Evolutionary conservation across 106 monocot genomes (phyloP).

Genomic region (Narthecium ossifragum): DNA sequence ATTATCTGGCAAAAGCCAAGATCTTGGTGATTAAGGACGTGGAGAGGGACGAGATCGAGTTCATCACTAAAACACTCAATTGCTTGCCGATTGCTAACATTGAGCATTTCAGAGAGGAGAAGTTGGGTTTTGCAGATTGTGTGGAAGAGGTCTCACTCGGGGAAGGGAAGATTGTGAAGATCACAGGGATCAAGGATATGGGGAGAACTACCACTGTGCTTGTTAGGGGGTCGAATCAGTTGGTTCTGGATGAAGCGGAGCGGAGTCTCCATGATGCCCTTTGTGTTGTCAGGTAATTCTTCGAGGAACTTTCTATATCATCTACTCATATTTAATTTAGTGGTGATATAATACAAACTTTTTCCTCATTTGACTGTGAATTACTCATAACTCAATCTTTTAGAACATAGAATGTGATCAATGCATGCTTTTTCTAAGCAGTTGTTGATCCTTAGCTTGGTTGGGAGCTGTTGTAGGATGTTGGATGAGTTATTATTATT

Average conservation of each 20-base stretch:
- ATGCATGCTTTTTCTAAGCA: too few species aligned
- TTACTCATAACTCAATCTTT: too few species aligned
- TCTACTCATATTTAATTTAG: too few species aligned
- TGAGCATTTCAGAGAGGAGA: constrained; percentile 88
- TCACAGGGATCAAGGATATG: constrained; percentile 85
- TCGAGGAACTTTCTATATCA: background rate
- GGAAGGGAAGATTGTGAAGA: constrained; percentile 81
- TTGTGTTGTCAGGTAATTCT: constrained; percentile 78
- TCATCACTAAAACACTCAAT: constrained; percentile 90
- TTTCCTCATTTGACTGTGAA: too few species aligned
- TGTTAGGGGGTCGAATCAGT: constrained; percentile 79
- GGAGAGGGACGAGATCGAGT: constrained; percentile 96
- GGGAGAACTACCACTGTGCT: constrained; percentile 79
- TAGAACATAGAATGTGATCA: too few species aligned
- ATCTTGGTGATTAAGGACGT: constrained; percentile 90
- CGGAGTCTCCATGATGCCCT: constrained; percentile 95
- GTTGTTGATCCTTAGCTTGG: too few species aligned
- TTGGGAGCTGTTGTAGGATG: too few species aligned
- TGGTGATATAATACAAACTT: too few species aligned
- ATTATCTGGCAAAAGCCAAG: constrained; percentile 90
- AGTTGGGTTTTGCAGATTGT: constrained; percentile 71
- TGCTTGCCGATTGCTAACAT: constrained; percentile 93
- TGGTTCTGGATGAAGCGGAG: constrained; percentile 90
- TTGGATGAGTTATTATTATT: too few species aligned
- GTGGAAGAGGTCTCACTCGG: constrained; percentile 86